Base-by-base conservation (phyloP, 257 asterid genomes). In the Fraxinus excelsior region DNA sequence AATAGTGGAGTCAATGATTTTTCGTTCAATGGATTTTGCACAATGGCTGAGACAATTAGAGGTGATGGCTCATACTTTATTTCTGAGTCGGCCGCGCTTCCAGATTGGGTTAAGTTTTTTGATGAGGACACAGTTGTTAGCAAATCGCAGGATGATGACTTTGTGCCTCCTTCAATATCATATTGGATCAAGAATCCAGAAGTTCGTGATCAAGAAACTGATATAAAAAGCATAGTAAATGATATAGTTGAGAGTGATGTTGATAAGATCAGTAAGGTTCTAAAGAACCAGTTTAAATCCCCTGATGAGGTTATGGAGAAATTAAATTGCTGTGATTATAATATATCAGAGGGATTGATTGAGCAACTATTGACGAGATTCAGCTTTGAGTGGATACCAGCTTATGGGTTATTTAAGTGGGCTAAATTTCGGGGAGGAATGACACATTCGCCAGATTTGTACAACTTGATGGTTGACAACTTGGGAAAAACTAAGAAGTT, bases 381-480 rank as follows among this genome's bases (percentile, higher is more conserved):
- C 80, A 86, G 97, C 87, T 85, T 72, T 38, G 97, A 93, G 67
- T 96, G 98, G 98, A 74, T 88, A 66, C 93, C 85, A 6, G 86
- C 90, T 73, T 77, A 81, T 4, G 97, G 99, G 23, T 96, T 91
- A 81, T 96, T 93, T 80, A 89, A 80, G 80, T 96, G 99, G 99
- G 92, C 90, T 4, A 89, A 86, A 78, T 72, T 71, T 73, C 77
- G 69, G n/a, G 82, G 70, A 25, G 90, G 86, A 74, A 49, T 58
- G 49, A 40, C 18, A 31, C 88, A 82, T 82, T 85, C 97, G 0
- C 90, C 97, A 23, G 78, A 80, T 29, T 73, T 90, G 71, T 90
- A 91, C 77, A 84, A 86, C 81, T 53, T 82, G 80, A 85, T 93
- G 93, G 87, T 93, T 40, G 97, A 89, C 75, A 88, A 74, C 75